Conservation (phyloP, 1,284 basidiomycete genomes). For the Ustilago crameri region DNA sequence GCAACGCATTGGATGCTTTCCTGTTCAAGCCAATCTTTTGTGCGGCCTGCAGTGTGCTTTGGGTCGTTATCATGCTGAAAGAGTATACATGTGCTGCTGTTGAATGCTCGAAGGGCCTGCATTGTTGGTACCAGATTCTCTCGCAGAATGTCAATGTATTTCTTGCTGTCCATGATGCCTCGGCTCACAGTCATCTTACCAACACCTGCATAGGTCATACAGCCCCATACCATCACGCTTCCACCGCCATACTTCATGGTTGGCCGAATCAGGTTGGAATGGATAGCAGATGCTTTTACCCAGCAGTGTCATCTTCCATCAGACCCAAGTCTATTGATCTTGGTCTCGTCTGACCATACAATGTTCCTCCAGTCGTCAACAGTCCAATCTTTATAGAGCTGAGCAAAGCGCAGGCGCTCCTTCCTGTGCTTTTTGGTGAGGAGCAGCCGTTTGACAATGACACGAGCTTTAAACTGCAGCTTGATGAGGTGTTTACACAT, state of each 20-base stretch:
- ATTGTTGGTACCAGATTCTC: constrained; percentile 58
- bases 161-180: constrained; percentile 66
- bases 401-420: constrained; percentile 11
- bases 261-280: constrained; percentile 1
- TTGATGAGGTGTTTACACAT: neutral
- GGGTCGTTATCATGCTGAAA: constrained; percentile 69
- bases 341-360: constrained; percentile 28
- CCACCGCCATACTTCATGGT: constrained; percentile 21
- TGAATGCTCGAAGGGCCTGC: constrained; percentile 20
- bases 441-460: neutral
- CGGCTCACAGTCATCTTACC: constrained; percentile 14
- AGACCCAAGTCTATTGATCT: neutral
- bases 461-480: neutral
- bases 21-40: constrained; percentile 56
- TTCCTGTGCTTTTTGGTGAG: constrained; percentile 8
- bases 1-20: constrained; percentile 54
- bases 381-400: constrained; percentile 19
- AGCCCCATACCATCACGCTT: constrained; percentile 33
- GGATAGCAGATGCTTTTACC: constrained; percentile 5
- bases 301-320: constrained; percentile 8
- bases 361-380: constrained; percentile 18
- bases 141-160: constrained; percentile 66
- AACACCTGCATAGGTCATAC: constrained; percentile 15
- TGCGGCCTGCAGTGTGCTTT: constrained; percentile 57
- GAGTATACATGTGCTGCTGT: constrained; percentile 42